These are phyloP conservation scores for Globisporangium viniferum DNA, from an alignment of 352 stramenopile genomes.

Conservation along the genomic window DNA sequence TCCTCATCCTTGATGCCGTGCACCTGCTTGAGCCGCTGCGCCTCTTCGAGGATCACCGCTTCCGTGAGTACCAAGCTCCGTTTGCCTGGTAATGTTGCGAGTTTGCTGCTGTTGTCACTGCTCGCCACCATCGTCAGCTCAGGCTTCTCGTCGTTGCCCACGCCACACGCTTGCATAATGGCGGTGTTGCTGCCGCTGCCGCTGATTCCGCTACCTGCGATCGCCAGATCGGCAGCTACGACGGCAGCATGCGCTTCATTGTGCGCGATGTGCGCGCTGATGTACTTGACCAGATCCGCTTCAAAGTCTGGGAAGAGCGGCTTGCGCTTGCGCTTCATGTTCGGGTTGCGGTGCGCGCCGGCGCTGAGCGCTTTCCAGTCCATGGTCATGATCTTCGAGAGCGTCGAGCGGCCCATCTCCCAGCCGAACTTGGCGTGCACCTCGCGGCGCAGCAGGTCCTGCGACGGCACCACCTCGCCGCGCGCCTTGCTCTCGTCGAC, in stretches of 20 bases:
- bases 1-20: constrained; percentile 62
- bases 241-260: background rate
- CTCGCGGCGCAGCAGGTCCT: constrained; percentile 55
- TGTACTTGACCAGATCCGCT: constrained; percentile 56
- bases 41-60: constrained; percentile 72
- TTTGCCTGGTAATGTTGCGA: background rate
- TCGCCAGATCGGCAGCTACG: background rate
- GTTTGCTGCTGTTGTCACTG: background rate
- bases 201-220: background rate
- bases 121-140: background rate
- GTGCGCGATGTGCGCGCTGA: constrained; percentile 24
- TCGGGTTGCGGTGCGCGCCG: constrained; percentile 48
- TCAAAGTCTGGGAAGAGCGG: constrained; percentile 72
- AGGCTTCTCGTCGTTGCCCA: background rate
- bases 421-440: constrained; percentile 55
- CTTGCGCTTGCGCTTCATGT: constrained; percentile 75
- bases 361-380: constrained; percentile 57
- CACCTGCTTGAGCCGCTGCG: constrained; percentile 62
- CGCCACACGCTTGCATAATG: background rate
- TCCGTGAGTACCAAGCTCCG: constrained; percentile 35
- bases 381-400: constrained; percentile 72
- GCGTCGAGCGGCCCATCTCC: constrained; percentile 62
- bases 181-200: background rate
- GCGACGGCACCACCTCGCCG: constrained; percentile 52
- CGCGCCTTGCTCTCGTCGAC: constrained; percentile 52